Evolutionary conservation across 2,329 filamentous ascomycete species (phyloP).

Genomic region (Sordariomycetes sp.): DNA sequence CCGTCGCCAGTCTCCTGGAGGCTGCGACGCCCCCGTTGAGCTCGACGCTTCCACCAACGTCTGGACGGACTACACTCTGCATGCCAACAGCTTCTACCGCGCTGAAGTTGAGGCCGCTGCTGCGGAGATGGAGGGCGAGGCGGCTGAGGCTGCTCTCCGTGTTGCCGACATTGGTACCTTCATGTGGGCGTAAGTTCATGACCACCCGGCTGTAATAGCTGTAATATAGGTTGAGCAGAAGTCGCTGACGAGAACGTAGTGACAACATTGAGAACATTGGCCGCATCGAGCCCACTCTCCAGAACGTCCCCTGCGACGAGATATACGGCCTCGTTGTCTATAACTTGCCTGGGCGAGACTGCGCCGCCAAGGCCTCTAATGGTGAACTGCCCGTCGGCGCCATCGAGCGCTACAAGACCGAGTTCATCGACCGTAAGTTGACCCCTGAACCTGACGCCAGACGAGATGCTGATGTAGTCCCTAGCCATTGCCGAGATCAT

Average conservation of each 20-base stretch:
- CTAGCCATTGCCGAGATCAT: slow-evolving; percentile 38
- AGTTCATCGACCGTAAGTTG: slow-evolving; percentile 28
- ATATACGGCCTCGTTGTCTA: slow-evolving; percentile 47
- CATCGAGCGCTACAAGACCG: slow-evolving; percentile 28
- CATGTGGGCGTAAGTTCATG: slow-evolving; percentile 24
- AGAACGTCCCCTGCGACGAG: slow-evolving; percentile 24
- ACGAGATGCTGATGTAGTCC: background rate
- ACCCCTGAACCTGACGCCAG: background rate
- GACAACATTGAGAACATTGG: slow-evolving; percentile 27
- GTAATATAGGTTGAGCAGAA: background rate
- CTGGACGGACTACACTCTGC: slow-evolving; percentile 27
- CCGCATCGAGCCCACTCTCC: slow-evolving; percentile 24
- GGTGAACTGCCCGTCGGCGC: slow-evolving; percentile 50
- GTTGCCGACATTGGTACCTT: slow-evolving; percentile 29
- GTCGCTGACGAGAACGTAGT: slow-evolving; percentile 9
- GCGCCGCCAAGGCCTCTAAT: slow-evolving; percentile 53
- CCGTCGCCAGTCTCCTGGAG: slow-evolving; percentile 17
- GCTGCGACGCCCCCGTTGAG: slow-evolving; percentile 23
- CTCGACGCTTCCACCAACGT: slow-evolving; percentile 28
- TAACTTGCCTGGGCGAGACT: slow-evolving; percentile 55
- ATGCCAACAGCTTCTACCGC: slow-evolving; percentile 26
- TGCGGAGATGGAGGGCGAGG: slow-evolving; percentile 15
- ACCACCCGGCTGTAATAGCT: background rate
- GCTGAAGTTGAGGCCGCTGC: slow-evolving; percentile 25
- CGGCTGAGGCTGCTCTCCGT: slow-evolving; percentile 19